phyloP scores from a whole-genome alignment of 2,329 filamentous ascomycete species.

The Calonectria hawksworthii region DNA sequence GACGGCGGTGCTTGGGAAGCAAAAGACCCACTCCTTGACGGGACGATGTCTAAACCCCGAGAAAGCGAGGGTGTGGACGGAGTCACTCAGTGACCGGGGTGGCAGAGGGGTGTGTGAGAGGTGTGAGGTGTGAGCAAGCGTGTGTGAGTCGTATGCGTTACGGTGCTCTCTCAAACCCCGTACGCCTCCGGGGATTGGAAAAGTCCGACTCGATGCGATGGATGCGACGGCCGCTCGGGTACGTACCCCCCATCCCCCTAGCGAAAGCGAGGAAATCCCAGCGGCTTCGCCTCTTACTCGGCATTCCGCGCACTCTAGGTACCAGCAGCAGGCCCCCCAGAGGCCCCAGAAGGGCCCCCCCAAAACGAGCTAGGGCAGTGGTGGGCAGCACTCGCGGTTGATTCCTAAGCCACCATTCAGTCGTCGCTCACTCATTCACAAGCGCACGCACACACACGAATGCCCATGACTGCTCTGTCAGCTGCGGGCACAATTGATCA shows the following conservation, averaged over 20 bases:
- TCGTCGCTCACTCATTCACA: neutral
- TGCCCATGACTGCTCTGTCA: constrained; percentile 19
- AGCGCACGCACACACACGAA: neutral
- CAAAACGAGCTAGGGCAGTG: neutral
- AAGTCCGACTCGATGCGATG: constrained; percentile 11
- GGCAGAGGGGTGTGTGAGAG: neutral
- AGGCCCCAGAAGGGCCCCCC: neutral
- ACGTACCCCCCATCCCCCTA: neutral
- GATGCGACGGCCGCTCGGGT: neutral
- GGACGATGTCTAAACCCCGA: constrained; percentile 45
- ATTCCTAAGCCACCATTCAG: constrained; percentile 26
- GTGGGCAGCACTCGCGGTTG: constrained; percentile 1
- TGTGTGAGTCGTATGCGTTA: constrained; percentile 6
- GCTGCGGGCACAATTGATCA: constrained; percentile 18
- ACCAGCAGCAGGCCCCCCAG: neutral
- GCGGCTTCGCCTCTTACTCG: neutral
- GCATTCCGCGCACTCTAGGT: constrained; percentile 5
- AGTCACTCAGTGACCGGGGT: constrained; percentile 1
- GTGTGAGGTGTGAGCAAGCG: neutral
- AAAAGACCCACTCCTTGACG: constrained; percentile 33
- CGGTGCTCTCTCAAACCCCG: constrained; percentile 8
- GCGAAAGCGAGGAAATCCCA: constrained; percentile 5
- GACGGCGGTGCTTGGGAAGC: constrained; percentile 41
- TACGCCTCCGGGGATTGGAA: constrained; percentile 5
- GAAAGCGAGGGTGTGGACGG: constrained; percentile 12